These are phyloP conservation scores for Juncus effusus DNA, from an alignment of 176 grass and related monocot genomes.

Conservation along the genomic window DNA sequence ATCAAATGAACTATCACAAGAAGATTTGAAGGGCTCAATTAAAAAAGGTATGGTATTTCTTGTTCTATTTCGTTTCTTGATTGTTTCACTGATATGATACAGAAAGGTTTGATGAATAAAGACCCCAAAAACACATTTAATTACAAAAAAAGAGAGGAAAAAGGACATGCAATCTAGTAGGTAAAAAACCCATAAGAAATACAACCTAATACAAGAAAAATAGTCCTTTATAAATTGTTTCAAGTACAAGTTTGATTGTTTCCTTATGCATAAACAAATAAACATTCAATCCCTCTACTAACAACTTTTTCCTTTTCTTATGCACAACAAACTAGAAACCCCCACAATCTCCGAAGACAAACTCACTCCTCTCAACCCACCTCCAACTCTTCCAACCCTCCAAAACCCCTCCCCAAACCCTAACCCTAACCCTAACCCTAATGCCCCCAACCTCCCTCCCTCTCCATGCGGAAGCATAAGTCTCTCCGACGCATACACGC, in stretches of 20 bases:
- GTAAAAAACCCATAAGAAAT: too few species aligned
- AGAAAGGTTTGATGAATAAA: too few species aligned
- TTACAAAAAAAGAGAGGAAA: too few species aligned
- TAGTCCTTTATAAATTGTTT: too few species aligned
- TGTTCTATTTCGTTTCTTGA: too few species aligned
- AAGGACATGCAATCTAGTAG: too few species aligned
- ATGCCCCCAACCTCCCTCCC: constrained; percentile 8
- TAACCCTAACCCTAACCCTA: constrained; percentile 8
- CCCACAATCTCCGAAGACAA: background rate
- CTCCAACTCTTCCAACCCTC: background rate
- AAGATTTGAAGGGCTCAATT: constrained; percentile 15
- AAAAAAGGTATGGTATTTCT: constrained; percentile 8
- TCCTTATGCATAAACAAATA: too few species aligned
- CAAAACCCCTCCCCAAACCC: constrained; percentile 3
- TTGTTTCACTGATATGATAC: too few species aligned
- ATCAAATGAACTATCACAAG: background rate
- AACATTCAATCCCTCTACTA: background rate
- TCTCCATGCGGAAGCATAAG: constrained; percentile 25
- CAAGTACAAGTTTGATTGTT: too few species aligned
- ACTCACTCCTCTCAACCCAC: constrained; percentile 5
- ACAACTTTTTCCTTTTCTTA: background rate
- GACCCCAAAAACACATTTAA: too few species aligned
- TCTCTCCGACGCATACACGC: constrained; percentile 21
- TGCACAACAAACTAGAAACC: constrained; percentile 7
- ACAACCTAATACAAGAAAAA: too few species aligned